Evolutionary conservation across 2,329 filamentous ascomycete species (phyloP).

Genomic region (Colletotrichum sp.): DNA sequence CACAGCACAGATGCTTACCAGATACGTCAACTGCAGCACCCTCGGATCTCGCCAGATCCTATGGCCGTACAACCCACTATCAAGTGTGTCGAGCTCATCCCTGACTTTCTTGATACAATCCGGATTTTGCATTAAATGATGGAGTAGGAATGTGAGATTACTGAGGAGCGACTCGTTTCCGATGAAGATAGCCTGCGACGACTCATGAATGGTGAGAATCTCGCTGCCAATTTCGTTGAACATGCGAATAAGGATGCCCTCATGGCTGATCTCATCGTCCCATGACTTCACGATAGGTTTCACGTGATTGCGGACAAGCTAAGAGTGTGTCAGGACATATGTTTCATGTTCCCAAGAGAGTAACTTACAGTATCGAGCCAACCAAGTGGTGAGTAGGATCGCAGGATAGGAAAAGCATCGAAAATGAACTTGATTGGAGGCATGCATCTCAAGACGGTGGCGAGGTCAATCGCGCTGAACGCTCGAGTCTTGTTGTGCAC

Average conservation of each 20-base stretch:
- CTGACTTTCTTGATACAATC: conserved; percentile 7
- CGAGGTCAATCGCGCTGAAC: conserved; percentile 23
- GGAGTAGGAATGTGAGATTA: conserved; percentile 19
- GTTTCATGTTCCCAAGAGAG: background rate
- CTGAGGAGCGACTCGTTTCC: conserved; percentile 24
- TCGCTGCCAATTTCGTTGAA: conserved; percentile 13
- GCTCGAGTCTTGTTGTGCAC: conserved; percentile 20
- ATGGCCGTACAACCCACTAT: conserved; percentile 5
- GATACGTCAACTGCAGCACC: conserved; percentile 2
- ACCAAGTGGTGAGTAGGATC: conserved; percentile 16
- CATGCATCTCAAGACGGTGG: conserved; percentile 19
- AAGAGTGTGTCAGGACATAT: background rate
- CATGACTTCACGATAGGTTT: background rate
- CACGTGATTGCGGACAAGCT: background rate
- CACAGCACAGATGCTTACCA: background rate
- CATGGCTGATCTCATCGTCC: conserved; percentile 1
- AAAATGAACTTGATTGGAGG: conserved; percentile 17
- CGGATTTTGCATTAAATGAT: conserved; percentile 16
- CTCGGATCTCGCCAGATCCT: conserved; percentile 17
- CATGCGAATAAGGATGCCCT: conserved; percentile 3
- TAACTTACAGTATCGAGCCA: conserved; percentile 21
- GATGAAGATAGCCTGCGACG: conserved; percentile 22
- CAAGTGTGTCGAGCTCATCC: conserved; percentile 17
- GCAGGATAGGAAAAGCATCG: conserved; percentile 2
- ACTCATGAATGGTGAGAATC: conserved; percentile 9